These are phyloP conservation scores for Rhizopogon roseolus DNA, from an alignment of 768 basidiomycete species.

Conservation along the genomic window DNA sequence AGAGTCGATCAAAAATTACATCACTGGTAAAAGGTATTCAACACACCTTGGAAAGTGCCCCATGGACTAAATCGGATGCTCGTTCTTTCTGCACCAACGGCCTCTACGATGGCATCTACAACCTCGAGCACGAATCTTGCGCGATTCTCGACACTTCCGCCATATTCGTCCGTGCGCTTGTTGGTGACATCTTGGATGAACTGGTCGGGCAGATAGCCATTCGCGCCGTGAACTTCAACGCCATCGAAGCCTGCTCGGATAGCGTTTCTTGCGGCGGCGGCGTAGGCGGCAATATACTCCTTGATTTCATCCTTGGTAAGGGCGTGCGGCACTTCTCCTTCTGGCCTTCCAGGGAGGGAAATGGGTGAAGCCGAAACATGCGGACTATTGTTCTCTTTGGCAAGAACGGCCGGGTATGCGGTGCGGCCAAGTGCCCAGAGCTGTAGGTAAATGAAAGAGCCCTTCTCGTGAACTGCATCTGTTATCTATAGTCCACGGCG, in stretches of 20 bases:
- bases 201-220: slow-evolving; percentile 53
- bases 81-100: slow-evolving; percentile 50
- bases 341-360: slow-evolving; percentile 7
- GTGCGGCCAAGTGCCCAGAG: slow-evolving; percentile 51
- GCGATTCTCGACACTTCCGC: slow-evolving; percentile 60
- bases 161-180: slow-evolving; percentile 58
- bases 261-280: slow-evolving; percentile 28
- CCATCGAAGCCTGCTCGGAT: slow-evolving; percentile 42
- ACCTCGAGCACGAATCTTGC: slow-evolving; percentile 53
- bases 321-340: slow-evolving; percentile 10
- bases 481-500: slow-evolving; percentile 35
- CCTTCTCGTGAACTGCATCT: slow-evolving; percentile 50
- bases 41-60: slow-evolving; percentile 23
- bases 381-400: slow-evolving; percentile 24
- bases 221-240: slow-evolving; percentile 38
- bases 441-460: slow-evolving; percentile 42
- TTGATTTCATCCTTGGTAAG: slow-evolving; percentile 27
- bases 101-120: slow-evolving; percentile 42
- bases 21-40: too few relatives aligned
- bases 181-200: slow-evolving; percentile 56
- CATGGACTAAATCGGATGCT: slow-evolving; percentile 58
- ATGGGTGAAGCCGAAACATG: slow-evolving; percentile 32
- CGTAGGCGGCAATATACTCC: slow-evolving; percentile 24
- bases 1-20: slow-evolving; percentile 12
- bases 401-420: slow-evolving; percentile 29